Evolutionary conservation across 2,329 filamentous ascomycete species (phyloP).

Genomic region (Clarireedia hainanense): DNA sequence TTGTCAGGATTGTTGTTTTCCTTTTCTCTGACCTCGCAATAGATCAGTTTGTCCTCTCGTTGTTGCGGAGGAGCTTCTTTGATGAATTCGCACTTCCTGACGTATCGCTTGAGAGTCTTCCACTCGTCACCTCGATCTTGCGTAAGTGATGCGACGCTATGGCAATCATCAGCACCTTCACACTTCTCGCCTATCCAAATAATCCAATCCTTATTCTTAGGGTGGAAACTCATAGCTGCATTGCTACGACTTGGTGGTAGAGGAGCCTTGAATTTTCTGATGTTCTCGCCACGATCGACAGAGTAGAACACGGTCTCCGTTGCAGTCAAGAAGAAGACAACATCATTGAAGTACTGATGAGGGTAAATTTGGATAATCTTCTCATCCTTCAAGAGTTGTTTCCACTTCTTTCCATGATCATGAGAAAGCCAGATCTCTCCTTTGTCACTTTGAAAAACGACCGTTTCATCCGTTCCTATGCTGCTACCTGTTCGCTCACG

Average conservation of each 20-base stretch:
- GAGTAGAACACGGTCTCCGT: slow-evolving; percentile 67
- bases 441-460: slow-evolving; percentile 43
- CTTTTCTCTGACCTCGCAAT: slow-evolving; percentile 55
- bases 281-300: slow-evolving; percentile 65
- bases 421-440: slow-evolving; percentile 60
- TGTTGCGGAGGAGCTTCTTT: slow-evolving; percentile 50
- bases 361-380: slow-evolving; percentile 64
- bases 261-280: slow-evolving; percentile 67
- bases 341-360: slow-evolving; percentile 74
- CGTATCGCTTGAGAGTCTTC: slow-evolving; percentile 66
- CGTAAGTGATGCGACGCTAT: slow-evolving; percentile 66
- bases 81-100: slow-evolving; percentile 81
- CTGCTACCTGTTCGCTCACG: slow-evolving; percentile 67
- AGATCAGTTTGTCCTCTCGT: slow-evolving; percentile 40
- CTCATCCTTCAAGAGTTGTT: slow-evolving; percentile 60
- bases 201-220: slow-evolving; percentile 78
- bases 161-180: slow-evolving; percentile 50
- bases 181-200: slow-evolving; percentile 80
- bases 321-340: slow-evolving; percentile 76
- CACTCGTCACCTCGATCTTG: slow-evolving; percentile 75
- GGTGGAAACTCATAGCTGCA: slow-evolving; percentile 66
- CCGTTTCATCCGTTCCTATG: slow-evolving; percentile 61
- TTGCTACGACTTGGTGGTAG: slow-evolving; percentile 37
- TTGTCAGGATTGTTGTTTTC: slow-evolving; percentile 56
- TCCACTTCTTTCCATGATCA: slow-evolving; percentile 87